Percentiles rank a stretch among this genome's conserved stretches.
These are phyloP conservation scores for Babesia bovis DNA, from an alignment of 169 alveolate genomes.

Conservation along the genomic window DNA sequence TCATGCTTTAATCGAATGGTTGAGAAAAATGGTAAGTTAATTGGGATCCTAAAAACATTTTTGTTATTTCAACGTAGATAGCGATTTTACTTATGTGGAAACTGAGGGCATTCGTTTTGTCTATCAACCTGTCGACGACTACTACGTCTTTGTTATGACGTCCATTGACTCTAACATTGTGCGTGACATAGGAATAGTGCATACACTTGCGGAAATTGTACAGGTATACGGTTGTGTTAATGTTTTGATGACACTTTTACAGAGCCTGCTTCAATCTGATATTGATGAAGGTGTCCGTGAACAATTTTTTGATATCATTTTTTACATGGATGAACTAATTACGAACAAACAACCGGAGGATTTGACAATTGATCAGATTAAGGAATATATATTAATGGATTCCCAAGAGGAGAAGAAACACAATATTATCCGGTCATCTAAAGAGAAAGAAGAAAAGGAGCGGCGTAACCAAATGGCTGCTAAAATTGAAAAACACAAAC, in stretches of 20 bases:
- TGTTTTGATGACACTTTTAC: neutral
- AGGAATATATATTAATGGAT: conserved; percentile 78
- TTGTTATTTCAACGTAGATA: conserved; percentile 11
- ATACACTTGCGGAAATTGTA: conserved; percentile 72
- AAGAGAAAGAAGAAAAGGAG: conserved; percentile 87
- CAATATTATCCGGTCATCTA: conserved; percentile 67
- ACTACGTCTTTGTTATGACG: conserved; percentile 78
- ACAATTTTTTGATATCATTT: conserved; percentile 73
- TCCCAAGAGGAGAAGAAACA: conserved; percentile 79
- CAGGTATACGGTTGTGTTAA: conserved; percentile 55
- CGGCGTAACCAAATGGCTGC: conserved; percentile 85
- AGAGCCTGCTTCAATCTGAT: conserved; percentile 61
- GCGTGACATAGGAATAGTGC: conserved; percentile 74
- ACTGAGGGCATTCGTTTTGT: conserved; percentile 75
- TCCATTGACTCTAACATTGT: conserved; percentile 76
- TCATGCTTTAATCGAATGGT: conserved; percentile 46
- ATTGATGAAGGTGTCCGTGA: conserved; percentile 70
- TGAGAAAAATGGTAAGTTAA: conserved; percentile 53
- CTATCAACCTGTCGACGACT: conserved; percentile 76
- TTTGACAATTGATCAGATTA: conserved; percentile 72
- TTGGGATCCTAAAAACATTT: neutral
- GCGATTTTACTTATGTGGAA: conserved; percentile 78
- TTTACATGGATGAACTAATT: conserved; percentile 77
- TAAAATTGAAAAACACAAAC: conserved; percentile 85
- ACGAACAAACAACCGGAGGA: conserved; percentile 73